Percentiles rank a stretch among this genome's conserved stretches.
Conservation (phyloP, 1,284 basidiomycete species). For the Ustilago vetiveriae region DNA sequence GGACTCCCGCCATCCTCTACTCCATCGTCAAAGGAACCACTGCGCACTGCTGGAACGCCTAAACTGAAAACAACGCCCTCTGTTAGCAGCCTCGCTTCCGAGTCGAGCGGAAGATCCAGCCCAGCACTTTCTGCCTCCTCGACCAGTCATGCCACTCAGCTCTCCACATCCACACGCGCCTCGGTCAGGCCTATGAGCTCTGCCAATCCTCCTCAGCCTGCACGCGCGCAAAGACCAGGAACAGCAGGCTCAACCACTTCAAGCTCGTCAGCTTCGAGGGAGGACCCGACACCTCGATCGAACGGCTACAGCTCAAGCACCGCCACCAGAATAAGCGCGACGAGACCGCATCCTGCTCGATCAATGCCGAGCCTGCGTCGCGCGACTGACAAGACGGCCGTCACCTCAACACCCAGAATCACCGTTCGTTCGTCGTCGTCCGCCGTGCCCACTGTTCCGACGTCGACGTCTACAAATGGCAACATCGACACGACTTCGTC, state of each 20-base stretch:
- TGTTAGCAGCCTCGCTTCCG: conserved; percentile 34
- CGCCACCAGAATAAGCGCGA: background rate
- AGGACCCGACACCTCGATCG: conserved; percentile 8
- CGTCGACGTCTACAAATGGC: background rate
- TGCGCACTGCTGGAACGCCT: conserved; percentile 12
- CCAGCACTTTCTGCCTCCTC: conserved; percentile 36
- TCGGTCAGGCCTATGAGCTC: conserved; percentile 8
- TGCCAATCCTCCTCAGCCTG: background rate
- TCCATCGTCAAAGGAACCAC: conserved; percentile 22
- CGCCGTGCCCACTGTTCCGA: conserved; percentile 5
- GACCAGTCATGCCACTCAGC: conserved; percentile 21
- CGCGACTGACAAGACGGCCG: conserved; percentile 13
- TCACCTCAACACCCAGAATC: conserved; percentile 33
- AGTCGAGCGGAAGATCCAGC: conserved; percentile 36
- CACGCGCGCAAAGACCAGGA: conserved; percentile 18
- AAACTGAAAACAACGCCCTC: conserved; percentile 20
- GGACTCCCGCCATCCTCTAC: conserved; percentile 10
- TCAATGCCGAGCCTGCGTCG: conserved; percentile 48
- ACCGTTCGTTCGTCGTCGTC: conserved; percentile 37
- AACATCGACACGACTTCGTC: background rate
- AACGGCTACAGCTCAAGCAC: conserved; percentile 9
- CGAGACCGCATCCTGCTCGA: conserved; percentile 26
- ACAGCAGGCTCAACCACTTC: conserved; percentile 14
- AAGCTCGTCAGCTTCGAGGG: conserved; percentile 6
- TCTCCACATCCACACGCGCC: conserved; percentile 22